These are phyloP conservation scores for Adansonia madagascariensis DNA, from an alignment of 441 rosid genomes.

Conservation along the genomic window DNA sequence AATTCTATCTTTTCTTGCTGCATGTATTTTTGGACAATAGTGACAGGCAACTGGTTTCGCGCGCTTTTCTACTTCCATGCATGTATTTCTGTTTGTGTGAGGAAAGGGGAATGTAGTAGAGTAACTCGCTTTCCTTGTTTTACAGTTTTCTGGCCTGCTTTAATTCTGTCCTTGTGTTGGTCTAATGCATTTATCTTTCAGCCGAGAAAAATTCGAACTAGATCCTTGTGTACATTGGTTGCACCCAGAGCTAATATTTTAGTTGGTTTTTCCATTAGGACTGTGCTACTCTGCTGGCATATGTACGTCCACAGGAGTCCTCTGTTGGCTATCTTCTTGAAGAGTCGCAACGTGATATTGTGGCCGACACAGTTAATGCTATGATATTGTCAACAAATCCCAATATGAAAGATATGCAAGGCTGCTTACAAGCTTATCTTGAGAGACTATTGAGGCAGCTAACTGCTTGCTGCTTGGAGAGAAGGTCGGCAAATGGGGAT, in stretches of 20 bases:
- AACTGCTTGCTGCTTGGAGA: slow-evolving; percentile 68
- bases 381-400: slow-evolving; percentile 77
- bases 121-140: slow-evolving; percentile 2
- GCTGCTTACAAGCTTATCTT: slow-evolving; percentile 58
- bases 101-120: neutral
- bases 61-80: neutral
- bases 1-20: neutral
- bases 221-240: neutral
- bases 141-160: slow-evolving; percentile 11
- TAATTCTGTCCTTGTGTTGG: neutral
- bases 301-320: slow-evolving; percentile 66
- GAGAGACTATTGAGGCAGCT: slow-evolving; percentile 79
- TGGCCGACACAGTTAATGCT: slow-evolving; percentile 84
- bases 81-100: neutral
- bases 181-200: neutral
- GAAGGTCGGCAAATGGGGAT: slow-evolving; percentile 66
- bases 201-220: neutral
- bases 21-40: neutral
- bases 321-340: slow-evolving; percentile 74
- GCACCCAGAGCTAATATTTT: slow-evolving; percentile 15
- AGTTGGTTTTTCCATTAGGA: slow-evolving; percentile 48
- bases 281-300: slow-evolving; percentile 81
- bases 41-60: neutral
- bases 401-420: slow-evolving; percentile 47
- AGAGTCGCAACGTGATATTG: slow-evolving; percentile 75